A percentile compares a stretch with the other conserved stretches of the same genome.
phyloP scores from a whole-genome alignment of 768 basidiomycete species.

The Rhodocollybia butyracea region DNA sequence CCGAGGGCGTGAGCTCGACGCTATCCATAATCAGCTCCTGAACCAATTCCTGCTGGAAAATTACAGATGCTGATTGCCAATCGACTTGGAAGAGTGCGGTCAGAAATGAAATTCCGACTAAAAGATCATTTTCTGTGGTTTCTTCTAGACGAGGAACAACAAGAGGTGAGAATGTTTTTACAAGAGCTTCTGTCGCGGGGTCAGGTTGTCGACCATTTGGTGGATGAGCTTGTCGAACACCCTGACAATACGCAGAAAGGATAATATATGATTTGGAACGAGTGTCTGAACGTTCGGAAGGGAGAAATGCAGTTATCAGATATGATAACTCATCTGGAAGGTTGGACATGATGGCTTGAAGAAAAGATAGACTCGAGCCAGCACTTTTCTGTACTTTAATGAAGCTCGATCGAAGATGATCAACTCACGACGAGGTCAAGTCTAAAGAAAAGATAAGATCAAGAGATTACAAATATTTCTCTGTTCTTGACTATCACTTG shows the following conservation, averaged over 20 bases:
- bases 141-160: conserved; percentile 46
- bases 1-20: conserved; percentile 58
- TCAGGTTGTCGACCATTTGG: conserved; percentile 37
- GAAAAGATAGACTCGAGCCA: not conserved
- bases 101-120: conserved; percentile 62
- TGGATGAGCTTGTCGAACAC: conserved; percentile 38
- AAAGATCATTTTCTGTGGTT: conserved; percentile 47
- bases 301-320: conserved; percentile 50
- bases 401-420: not conserved
- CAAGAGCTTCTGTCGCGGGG: conserved; percentile 46
- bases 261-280: conserved; percentile 71
- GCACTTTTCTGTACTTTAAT: not conserved
- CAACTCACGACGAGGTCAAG: not conserved
- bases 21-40: conserved; percentile 65
- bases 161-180: conserved; percentile 45
- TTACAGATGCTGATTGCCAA: conserved; percentile 56
- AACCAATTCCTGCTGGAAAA: conserved; percentile 63
- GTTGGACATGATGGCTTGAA: not conserved
- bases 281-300: conserved; percentile 36
- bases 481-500: not conserved
- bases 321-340: conserved; percentile 54
- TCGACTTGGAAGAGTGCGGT: conserved; percentile 86
- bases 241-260: conserved; percentile 67
- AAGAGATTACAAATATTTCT: not conserved
- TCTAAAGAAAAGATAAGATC: not conserved